phyloP scores from a whole-genome alignment of 176 grass and related monocot species.

The Typha latifolia region DNA sequence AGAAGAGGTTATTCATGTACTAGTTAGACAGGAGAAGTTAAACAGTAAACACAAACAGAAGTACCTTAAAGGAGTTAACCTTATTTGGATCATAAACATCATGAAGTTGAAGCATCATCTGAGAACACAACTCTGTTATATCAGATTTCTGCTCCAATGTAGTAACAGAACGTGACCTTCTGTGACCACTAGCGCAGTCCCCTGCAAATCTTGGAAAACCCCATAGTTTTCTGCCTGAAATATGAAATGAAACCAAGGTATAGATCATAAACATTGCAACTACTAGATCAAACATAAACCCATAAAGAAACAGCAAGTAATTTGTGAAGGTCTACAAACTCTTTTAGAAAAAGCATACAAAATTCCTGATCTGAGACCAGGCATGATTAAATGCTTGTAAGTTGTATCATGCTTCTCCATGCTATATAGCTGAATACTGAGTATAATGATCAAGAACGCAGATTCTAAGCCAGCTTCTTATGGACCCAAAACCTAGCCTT shows the following conservation, averaged over 20 bases:
- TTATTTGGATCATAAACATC: constrained; percentile 67
- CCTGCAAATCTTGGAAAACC: constrained; percentile 85
- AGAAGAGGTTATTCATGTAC: background rate
- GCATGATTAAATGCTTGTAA: too few species aligned
- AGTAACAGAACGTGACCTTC: constrained; percentile 30
- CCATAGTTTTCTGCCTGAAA: constrained; percentile 83
- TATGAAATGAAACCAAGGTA: constrained; percentile 10
- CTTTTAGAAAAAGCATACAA: too few species aligned
- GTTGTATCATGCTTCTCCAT: too few species aligned
- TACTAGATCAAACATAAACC: background rate
- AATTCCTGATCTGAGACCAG: too few species aligned
- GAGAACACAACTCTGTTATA: constrained; percentile 67
- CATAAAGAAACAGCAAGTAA: too few species aligned
- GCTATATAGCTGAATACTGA: too few species aligned
- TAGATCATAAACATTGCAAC: constrained; percentile 8
- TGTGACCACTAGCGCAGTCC: constrained; percentile 89
- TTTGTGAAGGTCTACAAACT: too few species aligned
- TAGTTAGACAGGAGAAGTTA: background rate
- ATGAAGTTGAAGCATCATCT: constrained; percentile 73
- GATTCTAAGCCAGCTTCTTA: too few species aligned
- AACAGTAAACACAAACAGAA: constrained; percentile 8
- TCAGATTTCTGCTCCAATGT: constrained; percentile 73
- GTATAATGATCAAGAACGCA: too few species aligned
- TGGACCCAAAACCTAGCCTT: too few species aligned
- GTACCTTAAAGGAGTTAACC: constrained; percentile 28